Conservation (phyloP, 192 early-diverging fungal species). For the Rhizoclosmatium sp. region DNA sequence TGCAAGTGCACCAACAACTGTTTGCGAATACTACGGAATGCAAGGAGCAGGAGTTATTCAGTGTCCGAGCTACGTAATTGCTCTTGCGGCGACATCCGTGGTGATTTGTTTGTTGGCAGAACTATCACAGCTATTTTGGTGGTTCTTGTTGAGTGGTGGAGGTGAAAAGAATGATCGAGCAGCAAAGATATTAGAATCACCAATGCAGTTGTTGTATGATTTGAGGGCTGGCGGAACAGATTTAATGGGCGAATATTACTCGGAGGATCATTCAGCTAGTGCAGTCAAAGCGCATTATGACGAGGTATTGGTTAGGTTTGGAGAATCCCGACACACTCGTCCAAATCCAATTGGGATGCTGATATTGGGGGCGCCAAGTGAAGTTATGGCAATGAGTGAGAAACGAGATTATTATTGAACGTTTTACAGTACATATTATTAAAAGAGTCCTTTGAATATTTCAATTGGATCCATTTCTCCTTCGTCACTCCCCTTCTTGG, state of each 20-base stretch:
- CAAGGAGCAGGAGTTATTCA: slow-evolving; percentile 22
- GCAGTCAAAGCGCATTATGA: slow-evolving; percentile 17
- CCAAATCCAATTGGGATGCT: slow-evolving; percentile 32
- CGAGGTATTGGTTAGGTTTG: slow-evolving; percentile 22
- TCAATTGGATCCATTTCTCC: neutral
- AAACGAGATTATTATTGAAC: slow-evolving; percentile 27
- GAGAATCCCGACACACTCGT: slow-evolving; percentile 31
- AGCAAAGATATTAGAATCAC: slow-evolving; percentile 22
- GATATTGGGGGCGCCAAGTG: slow-evolving; percentile 22
- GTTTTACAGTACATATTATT: neutral
- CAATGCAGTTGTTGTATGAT: slow-evolving; percentile 34
- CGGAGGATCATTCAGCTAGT: neutral
- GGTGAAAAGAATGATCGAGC: slow-evolving; percentile 34
- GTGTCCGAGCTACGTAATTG: slow-evolving; percentile 9
- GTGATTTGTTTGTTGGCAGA: slow-evolving; percentile 26
- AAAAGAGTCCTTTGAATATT: neutral
- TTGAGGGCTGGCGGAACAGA: slow-evolving; percentile 23
- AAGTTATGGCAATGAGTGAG: slow-evolving; percentile 36
- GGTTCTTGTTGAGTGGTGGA: slow-evolving; percentile 30
- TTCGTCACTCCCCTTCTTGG: neutral
- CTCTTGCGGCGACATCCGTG: neutral
- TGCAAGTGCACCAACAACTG: neutral
- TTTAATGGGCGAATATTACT: slow-evolving; percentile 5
- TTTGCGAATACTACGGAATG: slow-evolving; percentile 19
- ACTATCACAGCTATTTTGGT: slow-evolving; percentile 35